Percentiles rank a stretch among this genome's conserved stretches.
Conservation (phyloP, 306 rosid species). For the Pterocarpus macrocarpus region DNA sequence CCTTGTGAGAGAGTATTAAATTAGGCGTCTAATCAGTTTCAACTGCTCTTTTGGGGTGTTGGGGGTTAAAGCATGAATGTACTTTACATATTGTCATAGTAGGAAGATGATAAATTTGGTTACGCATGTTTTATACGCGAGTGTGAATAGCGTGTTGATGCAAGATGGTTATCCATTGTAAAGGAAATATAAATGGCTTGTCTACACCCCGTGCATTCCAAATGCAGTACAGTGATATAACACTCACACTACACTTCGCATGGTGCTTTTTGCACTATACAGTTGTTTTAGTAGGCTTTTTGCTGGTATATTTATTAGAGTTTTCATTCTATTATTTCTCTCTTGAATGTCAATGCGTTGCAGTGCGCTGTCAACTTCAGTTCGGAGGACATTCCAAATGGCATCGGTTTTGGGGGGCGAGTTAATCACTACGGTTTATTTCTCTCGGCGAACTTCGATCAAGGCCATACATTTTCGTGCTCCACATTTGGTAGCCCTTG, state of each 20-base stretch:
- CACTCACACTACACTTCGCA: not conserved
- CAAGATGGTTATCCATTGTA: conserved; percentile 1
- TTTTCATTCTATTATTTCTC: not conserved
- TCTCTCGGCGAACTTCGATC: conserved; percentile 78
- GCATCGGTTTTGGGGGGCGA: conserved; percentile 90
- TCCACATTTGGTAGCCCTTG: conserved; percentile 90
- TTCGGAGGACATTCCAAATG: conserved; percentile 92
- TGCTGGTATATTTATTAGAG: not conserved
- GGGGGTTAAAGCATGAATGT: not conserved
- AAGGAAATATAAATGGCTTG: not conserved
- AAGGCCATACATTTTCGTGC: conserved; percentile 82
- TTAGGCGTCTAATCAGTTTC: not conserved
- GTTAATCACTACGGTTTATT: conserved; percentile 83
- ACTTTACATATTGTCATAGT: not conserved
- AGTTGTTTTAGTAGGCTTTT: conserved; percentile 7
- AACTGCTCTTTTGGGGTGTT: not conserved
- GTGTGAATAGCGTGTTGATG: not conserved
- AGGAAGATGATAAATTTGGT: not conserved
- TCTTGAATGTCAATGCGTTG: conserved; percentile 9
- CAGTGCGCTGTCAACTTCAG: conserved; percentile 91
- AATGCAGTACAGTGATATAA: not conserved
- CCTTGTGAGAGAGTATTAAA: not conserved
- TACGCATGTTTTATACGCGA: not conserved
- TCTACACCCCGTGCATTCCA: not conserved
- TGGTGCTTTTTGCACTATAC: not conserved